Evolutionary conservation across 73 alveolate genomes (phyloP).

Genomic region (Symbiodinium pilosum): DNA sequence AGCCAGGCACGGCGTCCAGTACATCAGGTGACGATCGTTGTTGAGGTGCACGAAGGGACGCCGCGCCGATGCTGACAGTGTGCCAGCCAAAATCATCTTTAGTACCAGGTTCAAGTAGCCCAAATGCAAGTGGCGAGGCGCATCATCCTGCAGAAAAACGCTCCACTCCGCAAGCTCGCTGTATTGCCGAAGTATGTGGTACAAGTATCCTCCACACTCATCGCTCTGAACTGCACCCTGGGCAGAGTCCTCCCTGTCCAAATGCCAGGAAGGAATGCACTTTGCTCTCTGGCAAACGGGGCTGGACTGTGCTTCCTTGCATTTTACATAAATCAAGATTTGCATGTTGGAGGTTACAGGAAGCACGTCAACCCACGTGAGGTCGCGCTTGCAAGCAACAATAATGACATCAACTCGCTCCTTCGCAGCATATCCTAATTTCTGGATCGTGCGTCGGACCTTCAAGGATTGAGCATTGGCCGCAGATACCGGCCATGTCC

Average conservation of each 20-base stretch:
- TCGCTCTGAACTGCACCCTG: neutral
- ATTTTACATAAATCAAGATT: slow-evolving; percentile 32
- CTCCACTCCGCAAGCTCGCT: slow-evolving; percentile 56
- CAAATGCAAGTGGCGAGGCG: slow-evolving; percentile 87
- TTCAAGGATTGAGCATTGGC: slow-evolving; percentile 18
- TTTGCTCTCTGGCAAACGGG: slow-evolving; percentile 1
- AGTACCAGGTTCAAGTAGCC: slow-evolving; percentile 68
- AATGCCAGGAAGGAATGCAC: slow-evolving; percentile 21
- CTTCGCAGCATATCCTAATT: neutral
- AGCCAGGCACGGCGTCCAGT: slow-evolving; percentile 90
- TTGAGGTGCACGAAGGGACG: slow-evolving; percentile 54
- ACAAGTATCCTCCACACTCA: slow-evolving; percentile 79
- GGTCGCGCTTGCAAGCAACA: slow-evolving; percentile 29
- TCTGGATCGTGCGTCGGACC: neutral
- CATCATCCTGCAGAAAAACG: slow-evolving; percentile 69
- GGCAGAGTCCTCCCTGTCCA: neutral
- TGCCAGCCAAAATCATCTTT: slow-evolving; percentile 33
- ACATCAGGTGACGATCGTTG: slow-evolving; percentile 68
- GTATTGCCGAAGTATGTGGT: slow-evolving; percentile 10
- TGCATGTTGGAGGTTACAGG: neutral
- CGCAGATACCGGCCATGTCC: slow-evolving; percentile 53
- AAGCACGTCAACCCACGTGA: slow-evolving; percentile 34
- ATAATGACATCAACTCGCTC: slow-evolving; percentile 41
- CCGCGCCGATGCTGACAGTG: neutral
- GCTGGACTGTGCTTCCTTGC: neutral